Conservation (phyloP, 2,329 filamentous ascomycete species). For the Aspergillus tanneri region DNA sequence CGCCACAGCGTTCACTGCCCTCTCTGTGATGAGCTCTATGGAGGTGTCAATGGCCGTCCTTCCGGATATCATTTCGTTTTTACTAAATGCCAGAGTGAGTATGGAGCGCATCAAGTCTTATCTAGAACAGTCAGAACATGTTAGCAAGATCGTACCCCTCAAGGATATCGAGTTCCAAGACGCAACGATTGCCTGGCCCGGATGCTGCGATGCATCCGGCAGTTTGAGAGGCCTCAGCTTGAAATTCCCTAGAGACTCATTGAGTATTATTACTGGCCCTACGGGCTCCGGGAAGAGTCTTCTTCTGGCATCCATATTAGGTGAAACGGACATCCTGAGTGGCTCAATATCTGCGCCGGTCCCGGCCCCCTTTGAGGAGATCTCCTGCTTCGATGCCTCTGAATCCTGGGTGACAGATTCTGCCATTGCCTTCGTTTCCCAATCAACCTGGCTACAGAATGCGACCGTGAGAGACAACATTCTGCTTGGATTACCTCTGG, state of each 20-base stretch:
- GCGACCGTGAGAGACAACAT: conserved; percentile 74
- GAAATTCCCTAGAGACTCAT: conserved; percentile 66
- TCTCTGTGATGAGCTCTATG: conserved; percentile 68
- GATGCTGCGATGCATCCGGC: conserved; percentile 70
- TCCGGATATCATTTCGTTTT: conserved; percentile 68
- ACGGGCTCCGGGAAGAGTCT: conserved; percentile 76
- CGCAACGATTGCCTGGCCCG: conserved; percentile 65
- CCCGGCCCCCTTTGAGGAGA: conserved; percentile 52
- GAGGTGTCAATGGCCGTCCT: conserved; percentile 67
- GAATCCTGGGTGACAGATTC: conserved; percentile 65
- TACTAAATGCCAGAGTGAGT: conserved; percentile 68
- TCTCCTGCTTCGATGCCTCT: conserved; percentile 27
- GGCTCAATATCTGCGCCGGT: conserved; percentile 56
- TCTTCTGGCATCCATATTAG: conserved; percentile 68
- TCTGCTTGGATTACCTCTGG: conserved; percentile 66
- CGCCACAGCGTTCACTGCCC: conserved; percentile 73
- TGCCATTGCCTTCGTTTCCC: conserved; percentile 68
- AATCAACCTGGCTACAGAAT: conserved; percentile 80
- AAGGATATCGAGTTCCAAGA: conserved; percentile 63
- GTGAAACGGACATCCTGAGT: conserved; percentile 66
- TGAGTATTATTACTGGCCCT: conserved; percentile 72
- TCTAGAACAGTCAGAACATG: conserved; percentile 55
- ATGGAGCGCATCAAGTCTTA: conserved; percentile 62
- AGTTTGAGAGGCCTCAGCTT: conserved; percentile 63
- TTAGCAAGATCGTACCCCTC: conserved; percentile 54